Base-by-base conservation (phyloP, 164 flowering plant genomes). In the Stephania cephalantha region DNA sequence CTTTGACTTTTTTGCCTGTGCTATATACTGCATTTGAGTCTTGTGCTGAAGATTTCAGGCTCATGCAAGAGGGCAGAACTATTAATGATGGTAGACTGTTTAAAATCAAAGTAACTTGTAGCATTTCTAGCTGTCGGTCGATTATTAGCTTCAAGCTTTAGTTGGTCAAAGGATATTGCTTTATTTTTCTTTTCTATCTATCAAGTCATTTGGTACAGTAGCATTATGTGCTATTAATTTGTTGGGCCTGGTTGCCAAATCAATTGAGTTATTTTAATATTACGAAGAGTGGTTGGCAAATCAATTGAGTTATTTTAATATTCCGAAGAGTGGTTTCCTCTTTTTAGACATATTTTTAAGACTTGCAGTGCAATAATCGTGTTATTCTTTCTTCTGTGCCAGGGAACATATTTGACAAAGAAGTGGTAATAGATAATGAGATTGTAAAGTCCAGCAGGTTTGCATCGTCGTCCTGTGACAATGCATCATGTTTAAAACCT, bases 371-470 rank as follows among this genome's bases (percentile, higher is more conserved):
- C 42, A 35, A 4, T 35, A 35, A 35, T 35, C 42, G 42, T 35
- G 42, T 53, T 53, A 3, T 53, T 15, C 29, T 25, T 48, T 52
- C 17, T 8, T 68, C 30, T 58, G 8, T 78, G 76, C 58, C 85
- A 87, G 91, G 85, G 8, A 72, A 78, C 73, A 82, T 87, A 70
- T 86, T 78, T 75, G 85, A 86, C 31, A 82, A 84, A 67, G 82
- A 82, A 69, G 71, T 77, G 30, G 80, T 78, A 48, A 79, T 85
- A 64, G 85, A 84, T 5, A 78, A 73, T n/a, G 87, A 85, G 79
- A 79, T 78, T 35, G 85, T 88, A 69, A 84, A 81, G 83, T 84
- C 89, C 46, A 88, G 91, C 86, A 85, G 88, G 91, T 87, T 81
- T n/a, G 31, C 46, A 45, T 74, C 46, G 31, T 61, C 35, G 29